Percentiles rank a stretch among this genome's conserved stretches.
Evolutionary conservation across 441 rosid species (phyloP).

Genomic region (Populus tomentosa): DNA sequence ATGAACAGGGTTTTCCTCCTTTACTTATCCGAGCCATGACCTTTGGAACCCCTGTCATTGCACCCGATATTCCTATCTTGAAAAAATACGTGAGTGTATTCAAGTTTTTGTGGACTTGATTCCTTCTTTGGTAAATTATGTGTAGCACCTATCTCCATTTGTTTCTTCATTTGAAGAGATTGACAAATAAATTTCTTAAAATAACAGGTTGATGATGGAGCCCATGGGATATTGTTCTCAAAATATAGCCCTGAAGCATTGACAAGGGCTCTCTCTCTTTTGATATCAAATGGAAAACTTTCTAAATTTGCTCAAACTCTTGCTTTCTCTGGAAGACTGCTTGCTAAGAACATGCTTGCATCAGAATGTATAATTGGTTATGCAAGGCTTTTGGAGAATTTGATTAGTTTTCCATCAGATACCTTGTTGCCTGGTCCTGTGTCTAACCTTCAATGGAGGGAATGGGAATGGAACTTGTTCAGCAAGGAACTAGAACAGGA

Average conservation of each 20-base stretch:
- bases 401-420: slow-evolving; percentile 75
- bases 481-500: slow-evolving; percentile 40
- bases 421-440: slow-evolving; percentile 62
- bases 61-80: slow-evolving; percentile 75
- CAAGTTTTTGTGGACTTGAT: neutral
- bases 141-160: neutral
- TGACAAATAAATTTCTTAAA: neutral
- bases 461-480: slow-evolving; percentile 87
- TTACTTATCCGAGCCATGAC: slow-evolving; percentile 89
- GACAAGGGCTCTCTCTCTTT: slow-evolving; percentile 66
- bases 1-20: slow-evolving; percentile 89
- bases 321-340: slow-evolving; percentile 77
- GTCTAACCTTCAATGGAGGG: slow-evolving; percentile 52
- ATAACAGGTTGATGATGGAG: slow-evolving; percentile 70
- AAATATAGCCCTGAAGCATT: slow-evolving; percentile 69
- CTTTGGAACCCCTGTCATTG: slow-evolving; percentile 68
- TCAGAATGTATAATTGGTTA: slow-evolving; percentile 71
- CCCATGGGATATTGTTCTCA: slow-evolving; percentile 61
- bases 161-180: too few relatives aligned
- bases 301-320: slow-evolving; percentile 68
- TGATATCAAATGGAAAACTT: slow-evolving; percentile 74
- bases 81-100: slow-evolving; percentile 65
- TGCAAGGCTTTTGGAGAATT: slow-evolving; percentile 78
- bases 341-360: slow-evolving; percentile 78
- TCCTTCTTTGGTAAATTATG: slow-evolving; percentile 7